phyloP scores from a whole-genome alignment of 805 yeast species.

The Starmerella potacharoeniae region DNA sequence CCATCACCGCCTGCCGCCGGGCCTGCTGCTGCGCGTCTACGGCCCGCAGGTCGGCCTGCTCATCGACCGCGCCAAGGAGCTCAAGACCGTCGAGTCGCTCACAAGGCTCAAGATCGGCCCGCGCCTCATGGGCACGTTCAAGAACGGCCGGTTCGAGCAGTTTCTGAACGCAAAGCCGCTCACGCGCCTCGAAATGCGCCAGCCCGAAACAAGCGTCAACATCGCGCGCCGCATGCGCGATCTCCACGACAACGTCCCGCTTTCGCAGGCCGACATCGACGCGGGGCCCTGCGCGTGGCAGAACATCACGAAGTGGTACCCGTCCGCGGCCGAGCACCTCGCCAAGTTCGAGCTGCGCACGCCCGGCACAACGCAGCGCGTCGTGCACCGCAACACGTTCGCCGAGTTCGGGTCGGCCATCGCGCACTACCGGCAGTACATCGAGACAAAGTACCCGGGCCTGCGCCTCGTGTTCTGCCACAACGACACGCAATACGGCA shows the following conservation, averaged over 20 bases:
- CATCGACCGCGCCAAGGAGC: constrained; percentile 76
- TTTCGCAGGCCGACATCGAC: constrained; percentile 44
- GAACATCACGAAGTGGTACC: constrained; percentile 60
- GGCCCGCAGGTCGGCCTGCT: constrained; percentile 79
- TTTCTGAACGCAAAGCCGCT: constrained; percentile 74
- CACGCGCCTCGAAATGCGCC: constrained; percentile 59
- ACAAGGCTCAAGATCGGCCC: constrained; percentile 80
- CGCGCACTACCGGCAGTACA: constrained; percentile 48
- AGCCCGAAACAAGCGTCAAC: constrained; percentile 63
- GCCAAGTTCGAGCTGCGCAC: constrained; percentile 33
- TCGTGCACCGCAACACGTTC: constrained; percentile 15
- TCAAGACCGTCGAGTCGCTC: constrained; percentile 58
- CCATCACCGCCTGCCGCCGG: constrained; percentile 37
- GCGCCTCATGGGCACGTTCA: constrained; percentile 71
- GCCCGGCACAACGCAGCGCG: constrained; percentile 21
- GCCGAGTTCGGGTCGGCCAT: constrained; percentile 40
- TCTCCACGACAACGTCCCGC: constrained; percentile 65
- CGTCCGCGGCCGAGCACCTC: constrained; percentile 36
- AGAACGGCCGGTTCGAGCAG: constrained; percentile 91
- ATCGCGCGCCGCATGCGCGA: constrained; percentile 96
- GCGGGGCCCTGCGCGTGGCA: constrained; percentile 61
- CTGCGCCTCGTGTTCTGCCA: constrained; percentile 69
- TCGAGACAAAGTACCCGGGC: constrained; percentile 37
- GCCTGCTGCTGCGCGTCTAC: constrained; percentile 66
- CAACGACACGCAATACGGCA: constrained; percentile 95